Evolutionary conservation across 2,329 filamentous ascomycete genomes (phyloP).

Genomic region (Colletotrichum simmondsii): DNA sequence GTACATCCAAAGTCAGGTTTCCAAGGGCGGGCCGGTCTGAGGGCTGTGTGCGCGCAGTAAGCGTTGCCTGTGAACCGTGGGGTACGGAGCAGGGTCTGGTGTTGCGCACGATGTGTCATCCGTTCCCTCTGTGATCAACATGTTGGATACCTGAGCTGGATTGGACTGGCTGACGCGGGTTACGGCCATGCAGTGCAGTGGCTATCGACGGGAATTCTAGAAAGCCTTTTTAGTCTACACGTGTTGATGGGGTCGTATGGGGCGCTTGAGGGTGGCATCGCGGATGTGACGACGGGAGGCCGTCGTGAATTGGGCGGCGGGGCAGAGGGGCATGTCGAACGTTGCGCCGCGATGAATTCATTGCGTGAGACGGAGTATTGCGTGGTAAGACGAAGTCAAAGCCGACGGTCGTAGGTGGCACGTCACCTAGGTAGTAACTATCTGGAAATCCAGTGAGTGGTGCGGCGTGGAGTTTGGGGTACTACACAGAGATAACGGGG

Average conservation of each 20-base stretch:
- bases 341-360: neutral
- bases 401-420: neutral
- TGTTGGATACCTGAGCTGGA: slow-evolving; percentile 1
- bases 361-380: slow-evolving; percentile 18
- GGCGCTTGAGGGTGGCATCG: slow-evolving; percentile 18
- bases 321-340: neutral
- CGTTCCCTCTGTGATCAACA: neutral
- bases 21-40: neutral
- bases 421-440: neutral
- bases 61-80: slow-evolving; percentile 22
- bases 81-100: slow-evolving; percentile 3
- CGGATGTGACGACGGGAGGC: slow-evolving; percentile 17
- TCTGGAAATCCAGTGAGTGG: neutral
- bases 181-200: neutral
- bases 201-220: neutral
- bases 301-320: neutral
- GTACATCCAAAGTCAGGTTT: neutral
- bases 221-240: neutral
- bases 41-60: slow-evolving; percentile 17
- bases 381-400: neutral
- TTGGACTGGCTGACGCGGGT: slow-evolving; percentile 1
- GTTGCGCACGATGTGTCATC: slow-evolving; percentile 28
- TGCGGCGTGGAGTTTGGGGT: neutral
- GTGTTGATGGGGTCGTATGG: neutral
- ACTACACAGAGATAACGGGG: slow-evolving; percentile 11